phyloP scores from a whole-genome alignment of 352 stramenopile species.

The Aphanomyces astaci region DNA sequence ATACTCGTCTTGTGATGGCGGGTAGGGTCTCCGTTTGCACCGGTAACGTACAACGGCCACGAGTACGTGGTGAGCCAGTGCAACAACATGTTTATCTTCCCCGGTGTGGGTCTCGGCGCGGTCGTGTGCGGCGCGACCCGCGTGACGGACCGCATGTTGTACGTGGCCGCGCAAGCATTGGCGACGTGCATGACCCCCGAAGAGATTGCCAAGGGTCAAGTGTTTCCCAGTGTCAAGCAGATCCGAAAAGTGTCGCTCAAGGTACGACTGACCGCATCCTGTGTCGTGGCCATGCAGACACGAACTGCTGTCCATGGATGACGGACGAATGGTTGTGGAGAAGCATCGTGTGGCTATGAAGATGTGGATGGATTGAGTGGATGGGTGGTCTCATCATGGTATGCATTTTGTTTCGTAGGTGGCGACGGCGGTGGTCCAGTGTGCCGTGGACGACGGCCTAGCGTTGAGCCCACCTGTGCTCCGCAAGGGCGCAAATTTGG shows the following conservation, averaged over 20 bases:
- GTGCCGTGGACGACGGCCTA: constrained; percentile 83
- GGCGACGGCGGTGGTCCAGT: constrained; percentile 86
- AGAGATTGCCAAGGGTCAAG: constrained; percentile 86
- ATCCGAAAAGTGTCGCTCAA: constrained; percentile 91
- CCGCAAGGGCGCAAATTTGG: constrained; percentile 60
- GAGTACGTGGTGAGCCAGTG: constrained; percentile 78
- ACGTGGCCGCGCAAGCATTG: constrained; percentile 90
- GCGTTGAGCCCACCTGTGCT: constrained; percentile 69
- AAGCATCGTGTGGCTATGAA: no score
- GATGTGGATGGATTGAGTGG: no score
- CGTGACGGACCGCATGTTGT: constrained; percentile 93
- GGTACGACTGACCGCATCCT: no score
- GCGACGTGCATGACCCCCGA: constrained; percentile 89
- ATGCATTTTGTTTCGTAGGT: constrained; percentile 31
- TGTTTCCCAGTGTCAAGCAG: constrained; percentile 90
- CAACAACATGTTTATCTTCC: constrained; percentile 99
- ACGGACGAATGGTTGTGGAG: no score
- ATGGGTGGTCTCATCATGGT: background rate
- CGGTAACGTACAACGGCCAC: constrained; percentile 83
- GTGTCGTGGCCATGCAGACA: no score
- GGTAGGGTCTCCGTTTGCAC: constrained; percentile 89
- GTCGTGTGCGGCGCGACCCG: constrained; percentile 69
- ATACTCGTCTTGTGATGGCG: no score
- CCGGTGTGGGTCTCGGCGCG: constrained; percentile 89
- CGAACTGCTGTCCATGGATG: no score